Evolutionary conservation across 305 asterid species (phyloP).

Genomic region (Fraxinus latifolia): DNA sequence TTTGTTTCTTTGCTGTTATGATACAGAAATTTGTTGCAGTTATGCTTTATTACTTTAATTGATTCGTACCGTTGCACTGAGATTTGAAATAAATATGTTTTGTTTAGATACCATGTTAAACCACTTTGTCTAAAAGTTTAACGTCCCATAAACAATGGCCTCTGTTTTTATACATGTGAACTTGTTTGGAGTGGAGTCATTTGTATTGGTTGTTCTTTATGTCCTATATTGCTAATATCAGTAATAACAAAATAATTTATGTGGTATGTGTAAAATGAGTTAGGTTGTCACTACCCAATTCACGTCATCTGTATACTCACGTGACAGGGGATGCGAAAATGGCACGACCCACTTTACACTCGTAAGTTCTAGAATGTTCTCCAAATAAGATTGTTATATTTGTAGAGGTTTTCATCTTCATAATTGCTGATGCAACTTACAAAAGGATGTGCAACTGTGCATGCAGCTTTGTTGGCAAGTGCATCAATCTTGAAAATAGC

Average conservation of each 20-base stretch:
- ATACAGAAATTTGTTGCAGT: not conserved
- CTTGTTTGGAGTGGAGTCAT: not conserved
- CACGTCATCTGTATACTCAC: not conserved
- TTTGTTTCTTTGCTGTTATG: not conserved
- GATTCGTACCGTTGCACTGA: not conserved
- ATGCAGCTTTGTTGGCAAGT: not conserved
- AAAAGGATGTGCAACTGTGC: not conserved
- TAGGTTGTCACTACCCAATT: not conserved
- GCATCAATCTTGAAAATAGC: not conserved
- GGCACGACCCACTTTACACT: not conserved
- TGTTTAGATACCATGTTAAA: not conserved
- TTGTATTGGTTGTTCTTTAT: not conserved
- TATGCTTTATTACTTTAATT: not conserved
- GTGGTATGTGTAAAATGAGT: not conserved
- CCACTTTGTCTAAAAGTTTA: not conserved
- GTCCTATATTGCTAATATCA: not conserved
- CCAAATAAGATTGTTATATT: not conserved
- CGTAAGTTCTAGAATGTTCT: not conserved
- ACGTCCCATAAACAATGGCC: not conserved
- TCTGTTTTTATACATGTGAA: not conserved
- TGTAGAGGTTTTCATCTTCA: no score
- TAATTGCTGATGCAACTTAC: not conserved
- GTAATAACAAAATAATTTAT: no score
- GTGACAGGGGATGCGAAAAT: not conserved
- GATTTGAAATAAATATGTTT: not conserved